These are phyloP conservation scores for Henckelia pumila DNA, from an alignment of 257 asterid species.

Conservation along the genomic window DNA sequence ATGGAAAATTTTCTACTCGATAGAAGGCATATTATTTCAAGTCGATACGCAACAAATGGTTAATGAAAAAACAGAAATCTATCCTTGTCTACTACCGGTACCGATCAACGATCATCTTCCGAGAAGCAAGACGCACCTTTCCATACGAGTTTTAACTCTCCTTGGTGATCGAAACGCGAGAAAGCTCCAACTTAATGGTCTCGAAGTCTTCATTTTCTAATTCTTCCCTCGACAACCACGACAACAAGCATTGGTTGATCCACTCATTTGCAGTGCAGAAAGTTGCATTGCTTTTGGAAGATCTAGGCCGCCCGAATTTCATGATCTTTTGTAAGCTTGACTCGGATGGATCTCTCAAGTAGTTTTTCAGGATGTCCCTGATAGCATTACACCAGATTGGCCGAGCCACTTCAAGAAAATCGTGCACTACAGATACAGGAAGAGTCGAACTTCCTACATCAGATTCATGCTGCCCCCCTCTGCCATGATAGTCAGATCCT, in stretches of 20 bases:
- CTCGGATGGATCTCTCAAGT: slow-evolving; percentile 59
- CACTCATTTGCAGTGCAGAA: slow-evolving; percentile 39
- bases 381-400: slow-evolving; percentile 85
- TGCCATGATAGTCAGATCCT: slow-evolving; percentile 94
- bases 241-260: slow-evolving; percentile 55
- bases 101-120: not conserved
- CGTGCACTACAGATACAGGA: slow-evolving; percentile 60
- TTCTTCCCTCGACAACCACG: slow-evolving; percentile 84
- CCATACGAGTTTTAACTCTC: slow-evolving; percentile 22
- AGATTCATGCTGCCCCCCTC: slow-evolving; percentile 82
- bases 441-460: slow-evolving; percentile 78
- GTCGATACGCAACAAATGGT: not conserved
- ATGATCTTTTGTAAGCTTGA: slow-evolving; percentile 49
- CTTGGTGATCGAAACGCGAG: slow-evolving; percentile 25
- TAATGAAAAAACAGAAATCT: not conserved
- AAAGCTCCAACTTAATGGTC: slow-evolving; percentile 51
- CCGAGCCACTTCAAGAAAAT: slow-evolving; percentile 78
- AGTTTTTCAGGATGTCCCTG: slow-evolving; percentile 49
- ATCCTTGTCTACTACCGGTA: not conserved
- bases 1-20: too few relatives aligned
- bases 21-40: too few relatives aligned
- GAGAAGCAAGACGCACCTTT: not conserved
- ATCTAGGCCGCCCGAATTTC: slow-evolving; percentile 45
- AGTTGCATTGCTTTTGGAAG: slow-evolving; percentile 28
- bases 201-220: slow-evolving; percentile 49